Evolutionary conservation across 106 monocot genomes (phyloP).

Genomic region (Alisma plantagoaquatica): DNA sequence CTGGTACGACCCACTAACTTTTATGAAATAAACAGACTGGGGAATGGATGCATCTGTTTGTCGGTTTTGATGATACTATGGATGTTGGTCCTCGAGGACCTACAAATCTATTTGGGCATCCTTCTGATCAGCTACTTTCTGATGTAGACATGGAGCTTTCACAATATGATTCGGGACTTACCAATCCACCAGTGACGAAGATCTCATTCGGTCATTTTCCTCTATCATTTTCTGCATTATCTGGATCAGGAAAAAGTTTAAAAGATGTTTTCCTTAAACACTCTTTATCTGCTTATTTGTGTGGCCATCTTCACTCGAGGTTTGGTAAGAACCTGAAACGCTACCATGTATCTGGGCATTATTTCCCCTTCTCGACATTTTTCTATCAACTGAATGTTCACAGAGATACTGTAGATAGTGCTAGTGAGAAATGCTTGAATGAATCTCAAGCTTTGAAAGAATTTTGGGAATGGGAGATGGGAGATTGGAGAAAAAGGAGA

Average conservation of each 20-base stretch:
- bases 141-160: conserved; percentile 60
- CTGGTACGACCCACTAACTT: no score
- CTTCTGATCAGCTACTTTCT: conserved; percentile 60
- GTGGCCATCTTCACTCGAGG: conserved; percentile 84
- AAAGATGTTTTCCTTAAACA: conserved; percentile 79
- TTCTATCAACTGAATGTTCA: conserved; percentile 73
- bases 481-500: conserved; percentile 90
- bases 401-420: conserved; percentile 11
- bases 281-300: conserved; percentile 82
- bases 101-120: conserved; percentile 95
- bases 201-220: conserved; percentile 92
- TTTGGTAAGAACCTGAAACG: conserved; percentile 94
- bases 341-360: conserved; percentile 24
- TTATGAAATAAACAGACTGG: conserved; percentile 30
- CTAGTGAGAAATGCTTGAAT: conserved; percentile 26
- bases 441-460: conserved; percentile 31
- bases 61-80: conserved; percentile 80
- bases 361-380: conserved; percentile 19
- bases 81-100: conserved; percentile 74
- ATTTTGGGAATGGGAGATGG: conserved; percentile 99
- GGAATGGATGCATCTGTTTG: conserved; percentile 78
- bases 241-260: conserved; percentile 56
- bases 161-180: conserved; percentile 45
- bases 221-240: conserved; percentile 65
- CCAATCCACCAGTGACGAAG: conserved; percentile 41